Conservation (phyloP, 208 protist species). For the Crithidia expoeki region DNA sequence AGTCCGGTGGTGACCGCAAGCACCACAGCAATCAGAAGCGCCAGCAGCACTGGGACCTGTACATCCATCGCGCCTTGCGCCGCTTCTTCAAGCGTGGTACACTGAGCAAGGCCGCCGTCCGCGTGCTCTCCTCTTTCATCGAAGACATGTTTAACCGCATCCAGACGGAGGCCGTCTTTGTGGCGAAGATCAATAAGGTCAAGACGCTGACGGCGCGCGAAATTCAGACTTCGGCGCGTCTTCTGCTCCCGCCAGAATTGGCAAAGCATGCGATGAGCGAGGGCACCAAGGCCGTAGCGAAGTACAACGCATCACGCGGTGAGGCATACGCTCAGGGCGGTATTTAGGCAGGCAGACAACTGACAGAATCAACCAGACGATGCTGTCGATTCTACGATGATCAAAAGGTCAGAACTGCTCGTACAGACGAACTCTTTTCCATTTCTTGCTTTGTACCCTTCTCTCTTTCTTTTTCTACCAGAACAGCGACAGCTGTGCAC, state of each 20-base stretch:
- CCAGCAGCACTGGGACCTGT: constrained; percentile 89
- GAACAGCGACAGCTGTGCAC: too few relatives aligned
- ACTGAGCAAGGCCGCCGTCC: constrained; percentile 96
- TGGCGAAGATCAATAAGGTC: constrained; percentile 98
- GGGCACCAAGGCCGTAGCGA: constrained; percentile 98
- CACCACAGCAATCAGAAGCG: constrained; percentile 71
- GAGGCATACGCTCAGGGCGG: constrained; percentile 74
- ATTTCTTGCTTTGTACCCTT: background rate
- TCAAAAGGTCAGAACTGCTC: background rate
- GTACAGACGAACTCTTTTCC: background rate
- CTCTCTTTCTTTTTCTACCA: constrained; percentile 6
- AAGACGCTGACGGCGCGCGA: constrained; percentile 97
- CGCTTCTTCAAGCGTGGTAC: constrained; percentile 98
- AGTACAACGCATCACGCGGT: constrained; percentile 91
- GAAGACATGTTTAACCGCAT: constrained; percentile 99
- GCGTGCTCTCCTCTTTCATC: constrained; percentile 98
- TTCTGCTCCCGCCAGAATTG: constrained; percentile 98
- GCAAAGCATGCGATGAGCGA: constrained; percentile 99
- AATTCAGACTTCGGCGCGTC: constrained; percentile 98
- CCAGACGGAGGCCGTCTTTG: constrained; percentile 94
- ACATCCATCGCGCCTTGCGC: constrained; percentile 96
- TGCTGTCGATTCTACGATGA: too few relatives aligned
- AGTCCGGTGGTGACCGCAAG: constrained; percentile 58
- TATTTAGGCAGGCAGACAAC: constrained; percentile 30
- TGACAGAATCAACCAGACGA: background rate